Conservation (phyloP, 768 basidiomycete genomes). For the Agaricus subrufescens region DNA sequence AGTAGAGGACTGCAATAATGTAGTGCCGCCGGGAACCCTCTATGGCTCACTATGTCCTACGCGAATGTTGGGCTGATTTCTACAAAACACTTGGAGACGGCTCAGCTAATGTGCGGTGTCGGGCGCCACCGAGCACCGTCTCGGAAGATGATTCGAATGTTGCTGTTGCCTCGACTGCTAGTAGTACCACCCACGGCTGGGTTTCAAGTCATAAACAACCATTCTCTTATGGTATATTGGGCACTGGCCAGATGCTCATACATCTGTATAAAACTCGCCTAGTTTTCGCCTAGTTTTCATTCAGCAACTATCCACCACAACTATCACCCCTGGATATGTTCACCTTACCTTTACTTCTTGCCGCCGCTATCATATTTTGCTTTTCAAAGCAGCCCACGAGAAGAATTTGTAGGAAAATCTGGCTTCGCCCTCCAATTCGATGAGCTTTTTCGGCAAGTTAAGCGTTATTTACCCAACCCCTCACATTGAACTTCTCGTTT, state of each 20-base stretch:
- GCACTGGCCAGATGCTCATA: neutral
- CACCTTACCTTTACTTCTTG: neutral
- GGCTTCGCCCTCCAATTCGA: neutral
- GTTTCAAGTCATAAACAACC: neutral
- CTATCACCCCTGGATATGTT: neutral
- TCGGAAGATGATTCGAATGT: too few species aligned
- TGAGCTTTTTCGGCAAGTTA: neutral
- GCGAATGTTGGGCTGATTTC: too few species aligned
- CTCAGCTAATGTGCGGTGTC: too few species aligned
- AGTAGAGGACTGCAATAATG: too few species aligned
- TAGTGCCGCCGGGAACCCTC: too few species aligned
- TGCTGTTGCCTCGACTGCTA: too few species aligned
- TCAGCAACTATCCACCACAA: neutral
- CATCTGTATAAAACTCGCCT: neutral
- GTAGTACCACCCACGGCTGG: neutral
- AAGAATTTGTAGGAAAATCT: neutral
- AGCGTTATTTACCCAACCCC: neutral
- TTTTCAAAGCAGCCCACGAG: neutral
- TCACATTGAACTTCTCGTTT: neutral
- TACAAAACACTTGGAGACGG: too few species aligned
- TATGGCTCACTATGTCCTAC: too few species aligned
- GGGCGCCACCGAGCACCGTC: too few species aligned
- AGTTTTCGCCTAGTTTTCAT: neutral
- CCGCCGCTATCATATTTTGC: neutral
- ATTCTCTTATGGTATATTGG: neutral